Percentiles rank a stretch among this genome's conserved stretches.
Conservation (phyloP, 768 basidiomycete species). For the Hericium rajendrae region DNA sequence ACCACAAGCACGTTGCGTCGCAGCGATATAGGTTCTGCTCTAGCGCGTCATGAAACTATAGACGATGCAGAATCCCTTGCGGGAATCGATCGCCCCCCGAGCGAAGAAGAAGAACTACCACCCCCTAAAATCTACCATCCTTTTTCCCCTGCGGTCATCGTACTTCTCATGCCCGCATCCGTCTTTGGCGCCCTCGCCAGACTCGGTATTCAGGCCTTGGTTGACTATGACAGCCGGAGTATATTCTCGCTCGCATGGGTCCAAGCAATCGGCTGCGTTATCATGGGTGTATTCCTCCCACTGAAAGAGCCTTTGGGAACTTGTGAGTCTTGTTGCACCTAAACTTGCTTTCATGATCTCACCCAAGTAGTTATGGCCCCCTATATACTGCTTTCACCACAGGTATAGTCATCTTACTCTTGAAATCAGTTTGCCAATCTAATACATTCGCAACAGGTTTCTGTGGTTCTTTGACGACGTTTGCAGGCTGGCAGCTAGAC, state of each 20-base stretch:
- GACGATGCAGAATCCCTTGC: conserved; percentile 28
- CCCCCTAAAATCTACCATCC: conserved; percentile 36
- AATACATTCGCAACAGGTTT: conserved; percentile 44
- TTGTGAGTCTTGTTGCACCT: conserved; percentile 44
- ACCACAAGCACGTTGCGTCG: neutral
- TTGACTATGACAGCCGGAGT: conserved; percentile 59
- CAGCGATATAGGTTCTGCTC: conserved; percentile 24
- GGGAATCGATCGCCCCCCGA: conserved; percentile 32
- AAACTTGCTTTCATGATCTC: conserved; percentile 1
- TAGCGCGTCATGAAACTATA: conserved; percentile 26
- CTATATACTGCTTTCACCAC: conserved; percentile 84
- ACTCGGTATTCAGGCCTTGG: conserved; percentile 67
- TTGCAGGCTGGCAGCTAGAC: conserved; percentile 91
- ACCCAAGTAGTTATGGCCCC: conserved; percentile 64
- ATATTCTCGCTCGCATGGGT: conserved; percentile 81
- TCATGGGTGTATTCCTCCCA: conserved; percentile 78
- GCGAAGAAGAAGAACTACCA: conserved; percentile 23
- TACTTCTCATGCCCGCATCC: conserved; percentile 71
- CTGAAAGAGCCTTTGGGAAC: conserved; percentile 62
- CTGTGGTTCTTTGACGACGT: conserved; percentile 94
- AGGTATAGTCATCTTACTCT: conserved; percentile 33
- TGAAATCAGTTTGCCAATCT: neutral
- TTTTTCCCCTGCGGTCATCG: conserved; percentile 52
- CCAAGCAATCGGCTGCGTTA: conserved; percentile 80
- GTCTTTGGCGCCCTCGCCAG: conserved; percentile 80